Evolutionary conservation across 441 rosid genomes (phyloP).

Genomic region (Metrosideros polymorpha): DNA sequence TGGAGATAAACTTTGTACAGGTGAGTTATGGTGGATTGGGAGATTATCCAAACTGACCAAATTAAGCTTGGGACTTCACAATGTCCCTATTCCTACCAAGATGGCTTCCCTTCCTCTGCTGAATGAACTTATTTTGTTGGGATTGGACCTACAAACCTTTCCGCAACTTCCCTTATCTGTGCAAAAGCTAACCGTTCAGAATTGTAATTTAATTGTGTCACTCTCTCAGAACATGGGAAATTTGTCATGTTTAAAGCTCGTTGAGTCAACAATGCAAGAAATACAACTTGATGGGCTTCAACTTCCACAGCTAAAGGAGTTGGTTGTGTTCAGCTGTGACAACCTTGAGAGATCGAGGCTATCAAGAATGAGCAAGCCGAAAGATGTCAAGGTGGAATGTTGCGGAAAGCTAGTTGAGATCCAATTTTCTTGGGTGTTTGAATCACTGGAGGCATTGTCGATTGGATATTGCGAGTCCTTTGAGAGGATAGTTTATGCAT

Average conservation of each 20-base stretch:
- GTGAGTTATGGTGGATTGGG: not conserved
- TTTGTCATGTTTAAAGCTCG: not conserved
- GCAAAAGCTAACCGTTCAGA: accelerated
- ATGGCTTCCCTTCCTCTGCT: not conserved
- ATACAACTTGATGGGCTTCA: not conserved
- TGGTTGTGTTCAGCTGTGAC: accelerated
- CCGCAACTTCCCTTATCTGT: not conserved
- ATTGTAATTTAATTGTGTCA: accelerated
- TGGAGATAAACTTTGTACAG: not conserved
- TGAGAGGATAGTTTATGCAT: not conserved
- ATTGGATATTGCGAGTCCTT: accelerated
- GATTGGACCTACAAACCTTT: accelerated
- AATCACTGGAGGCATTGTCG: not conserved
- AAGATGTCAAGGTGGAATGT: accelerated
- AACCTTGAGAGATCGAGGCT: not conserved
- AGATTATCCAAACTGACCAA: not conserved
- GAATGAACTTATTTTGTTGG: accelerated
- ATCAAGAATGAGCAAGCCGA: not conserved
- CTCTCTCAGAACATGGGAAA: not conserved
- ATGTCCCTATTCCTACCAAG: accelerated
- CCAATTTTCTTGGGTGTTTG: not conserved
- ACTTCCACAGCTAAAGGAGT: not conserved
- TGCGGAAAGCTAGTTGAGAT: not conserved
- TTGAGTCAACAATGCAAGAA: not conserved
- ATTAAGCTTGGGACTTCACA: not conserved